Evolutionary conservation across 148 eudicot genomes (phyloP), one percentile per base, ranked within the genome.

Genomic region (Selenicereus undatus): DNA sequence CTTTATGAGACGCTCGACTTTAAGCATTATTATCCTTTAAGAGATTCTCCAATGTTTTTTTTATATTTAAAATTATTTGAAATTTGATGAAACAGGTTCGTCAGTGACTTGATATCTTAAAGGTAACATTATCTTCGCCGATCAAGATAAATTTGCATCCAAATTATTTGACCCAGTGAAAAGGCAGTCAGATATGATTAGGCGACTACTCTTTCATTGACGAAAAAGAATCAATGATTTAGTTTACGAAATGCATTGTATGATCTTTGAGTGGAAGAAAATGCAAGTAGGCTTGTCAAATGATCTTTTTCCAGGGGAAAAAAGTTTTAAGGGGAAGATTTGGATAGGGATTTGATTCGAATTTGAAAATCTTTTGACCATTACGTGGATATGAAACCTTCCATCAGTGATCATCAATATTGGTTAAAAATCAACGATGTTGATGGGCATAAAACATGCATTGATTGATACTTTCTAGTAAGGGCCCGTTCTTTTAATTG

Each of bases 261-360:
- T 13, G 26, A 64, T 64, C n/a, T 64, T 64, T 64, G 68, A 64
- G 68, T 64, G 68, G 68, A 64, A 64, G 68, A 64, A 64, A 64
- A 64, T 64, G 68, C 68, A 64, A 64, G 68, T 64, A 64, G 68
- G 68, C 68, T 64, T 64, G n/a, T 64, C 68, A 64, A 64, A 27
- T 24, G n/a, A 64, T 64, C 68, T 64, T 64, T 64, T 64, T 2
- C 12, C 68, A 64, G 68, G 68, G n/a, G 68, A 64, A 64, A 64
- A 64, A 64, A n/a, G 68, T 24, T 64, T 60, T 1, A 9, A 12
- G 29, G 68, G 27, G 29, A 64, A 64, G 68, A 64, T 64, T 64
- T 64, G n/a, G 68, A 64, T 64, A n/a, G 68, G 27, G 68, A 64
- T 64, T 64, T 24, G 68, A 64, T 64, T 64, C 68, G 13, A 64